Evolutionary conservation across 441 rosid genomes (phyloP), one percentile per base, ranked within the genome.

Genomic region (Theobroma grandiflorum): DNA sequence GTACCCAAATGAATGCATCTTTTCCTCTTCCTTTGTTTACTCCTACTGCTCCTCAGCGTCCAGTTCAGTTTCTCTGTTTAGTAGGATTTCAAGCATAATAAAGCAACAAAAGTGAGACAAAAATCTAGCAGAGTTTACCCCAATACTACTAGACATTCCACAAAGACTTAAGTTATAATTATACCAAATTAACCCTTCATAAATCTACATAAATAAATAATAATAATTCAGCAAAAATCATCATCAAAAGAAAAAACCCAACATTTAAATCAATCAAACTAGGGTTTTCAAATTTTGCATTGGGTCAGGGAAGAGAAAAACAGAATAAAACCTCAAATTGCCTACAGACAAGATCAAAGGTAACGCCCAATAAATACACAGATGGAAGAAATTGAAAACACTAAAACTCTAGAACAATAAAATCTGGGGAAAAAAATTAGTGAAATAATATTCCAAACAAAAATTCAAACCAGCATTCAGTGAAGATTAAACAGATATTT

Each of bases 1-100:
- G 93, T 92, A 91, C 50, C 93, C 88, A 75, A 95, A 95, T 1
- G 98, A 86, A 89, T 97, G 98, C 99, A 97, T 96, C 63, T 79
- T 82, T 70, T 37, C 22, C 58, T 8, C 53, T 38, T 57, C 53
- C 73, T 66, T 68, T 11, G 63, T 53, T 72, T 59, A 72, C 37
- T 53, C 75, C 64, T 53, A 53, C 64, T 55, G 37, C n/a, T 37
- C 42, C 75, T 37, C 47, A 20, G 35, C 49, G 53, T 37, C 37
- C 47, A n/a, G 33, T 72, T 20, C 50, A 20, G 76, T 38, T 16
- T 31, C 75, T 9, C 76, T 37, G 37, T 55, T 37, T 5, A 37
- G 47, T 18, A 72, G 35, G 15, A 20, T 55, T 55, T 37, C 9
- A 72, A 52, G 76, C 10, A 53, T 2, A n/a, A 12, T 72, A 20